These are phyloP conservation scores for Fragaria ananassa DNA, from an alignment of 306 rosid genomes.

Conservation along the genomic window DNA sequence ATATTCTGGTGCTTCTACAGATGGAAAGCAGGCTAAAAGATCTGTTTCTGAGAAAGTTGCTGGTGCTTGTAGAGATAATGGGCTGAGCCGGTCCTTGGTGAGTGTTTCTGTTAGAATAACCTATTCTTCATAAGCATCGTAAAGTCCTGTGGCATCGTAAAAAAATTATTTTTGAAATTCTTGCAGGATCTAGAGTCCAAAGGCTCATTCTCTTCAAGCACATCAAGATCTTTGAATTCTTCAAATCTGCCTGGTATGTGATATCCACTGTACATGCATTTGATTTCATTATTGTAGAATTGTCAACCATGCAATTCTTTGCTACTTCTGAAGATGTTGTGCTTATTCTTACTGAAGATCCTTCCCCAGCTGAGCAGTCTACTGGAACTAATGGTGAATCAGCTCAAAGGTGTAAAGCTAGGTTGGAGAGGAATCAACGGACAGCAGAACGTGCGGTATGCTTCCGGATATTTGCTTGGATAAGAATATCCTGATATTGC, in stretches of 20 bases:
- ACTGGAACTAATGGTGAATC: conserved; percentile 59
- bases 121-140: background rate
- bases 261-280: conserved; percentile 19
- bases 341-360: conserved; percentile 35
- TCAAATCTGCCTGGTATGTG: conserved; percentile 63
- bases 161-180: conserved; percentile 9
- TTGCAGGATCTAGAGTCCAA: conserved; percentile 43
- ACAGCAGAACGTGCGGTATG: conserved; percentile 88
- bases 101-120: conserved; percentile 17
- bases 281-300: background rate
- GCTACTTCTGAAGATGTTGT: conserved; percentile 6
- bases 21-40: conserved; percentile 41
- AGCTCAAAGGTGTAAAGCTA: conserved; percentile 75
- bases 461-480: background rate
- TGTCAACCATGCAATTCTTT: background rate
- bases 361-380: conserved; percentile 39
- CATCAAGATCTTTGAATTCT: conserved; percentile 46
- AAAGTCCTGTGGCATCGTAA: background rate
- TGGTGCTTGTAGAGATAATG: conserved; percentile 45
- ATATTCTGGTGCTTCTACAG: conserved; percentile 28
- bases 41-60: conserved; percentile 34
- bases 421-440: conserved; percentile 74
- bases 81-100: conserved; percentile 33
- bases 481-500: conserved; percentile 14
- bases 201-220: conserved; percentile 32